Percentiles rank a stretch among this genome's conserved stretches.
Evolutionary conservation across 345 rosid genomes (phyloP).

Genomic region (Limnanthes douglasii): DNA sequence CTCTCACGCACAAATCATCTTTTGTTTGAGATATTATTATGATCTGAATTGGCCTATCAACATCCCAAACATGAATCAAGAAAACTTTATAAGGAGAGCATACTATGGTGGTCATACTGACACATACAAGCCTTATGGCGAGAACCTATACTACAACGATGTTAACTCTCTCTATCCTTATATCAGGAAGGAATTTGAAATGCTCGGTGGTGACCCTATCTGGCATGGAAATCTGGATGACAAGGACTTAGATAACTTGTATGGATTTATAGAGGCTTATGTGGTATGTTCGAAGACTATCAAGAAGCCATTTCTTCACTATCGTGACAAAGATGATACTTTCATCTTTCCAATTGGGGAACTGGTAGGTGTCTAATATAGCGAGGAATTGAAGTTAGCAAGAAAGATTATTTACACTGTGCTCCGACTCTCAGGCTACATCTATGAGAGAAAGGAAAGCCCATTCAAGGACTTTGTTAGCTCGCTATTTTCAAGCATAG

Average conservation of each 20-base stretch:
- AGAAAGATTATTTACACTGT: not conserved
- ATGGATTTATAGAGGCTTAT: conserved; percentile 10
- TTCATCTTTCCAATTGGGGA: not conserved
- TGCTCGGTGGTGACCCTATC: conserved; percentile 3
- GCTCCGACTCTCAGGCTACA: not conserved
- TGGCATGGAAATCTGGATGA: conserved; percentile 2
- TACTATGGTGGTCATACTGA: conserved; percentile 7
- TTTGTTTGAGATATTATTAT: not conserved
- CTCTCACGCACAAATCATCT: conserved; percentile 1
- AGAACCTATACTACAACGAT: conserved; percentile 1
- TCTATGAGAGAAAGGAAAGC: not conserved
- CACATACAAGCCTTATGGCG: conserved; percentile 1
- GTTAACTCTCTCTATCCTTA: conserved; percentile 7
- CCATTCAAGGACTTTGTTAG: not conserved
- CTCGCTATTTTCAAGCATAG: not conserved
- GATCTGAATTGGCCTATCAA: not conserved
- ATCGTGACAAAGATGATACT: not conserved
- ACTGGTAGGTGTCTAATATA: not conserved
- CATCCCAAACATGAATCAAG: conserved; percentile 1
- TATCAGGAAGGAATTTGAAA: conserved; percentile 3
- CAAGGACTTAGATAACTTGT: not conserved
- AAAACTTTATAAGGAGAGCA: not conserved
- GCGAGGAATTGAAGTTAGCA: conserved; percentile 1
- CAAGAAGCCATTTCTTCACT: not conserved
- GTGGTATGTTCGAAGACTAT: conserved; percentile 3